Conservation (phyloP, 306 rosid species). For the Rosa chinensis region DNA sequence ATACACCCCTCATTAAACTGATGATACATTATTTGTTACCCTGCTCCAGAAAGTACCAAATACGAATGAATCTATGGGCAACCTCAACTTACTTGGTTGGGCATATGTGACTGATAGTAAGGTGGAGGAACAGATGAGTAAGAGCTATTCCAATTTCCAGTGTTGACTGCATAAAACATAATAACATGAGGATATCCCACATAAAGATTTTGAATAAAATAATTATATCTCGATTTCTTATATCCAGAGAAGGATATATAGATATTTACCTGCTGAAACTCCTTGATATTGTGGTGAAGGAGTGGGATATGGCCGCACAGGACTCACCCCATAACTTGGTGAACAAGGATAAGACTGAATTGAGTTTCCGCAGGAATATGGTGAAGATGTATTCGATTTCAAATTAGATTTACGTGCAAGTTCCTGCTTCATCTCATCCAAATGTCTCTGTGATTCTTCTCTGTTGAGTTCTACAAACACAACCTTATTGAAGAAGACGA, state of each 20-base stretch:
- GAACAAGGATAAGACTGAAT: constrained; percentile 14
- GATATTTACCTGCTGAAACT: constrained; percentile 27
- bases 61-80: background rate
- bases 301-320: constrained; percentile 18
- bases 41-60: background rate
- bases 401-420: constrained; percentile 16
- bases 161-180: constrained; percentile 27
- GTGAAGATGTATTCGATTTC: constrained; percentile 7
- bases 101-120: constrained; percentile 11
- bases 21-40: background rate
- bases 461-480: constrained; percentile 55
- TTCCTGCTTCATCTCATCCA: constrained; percentile 53
- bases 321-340: constrained; percentile 17
- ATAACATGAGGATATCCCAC: constrained; percentile 8
- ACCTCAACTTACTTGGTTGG: constrained; percentile 38
- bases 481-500: constrained; percentile 38
- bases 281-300: constrained; percentile 33
- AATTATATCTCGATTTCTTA: background rate
- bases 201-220: background rate
- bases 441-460: constrained; percentile 43
- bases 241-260: background rate
- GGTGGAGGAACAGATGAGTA: constrained; percentile 17
- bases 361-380: background rate
- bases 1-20: background rate
- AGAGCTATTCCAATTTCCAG: constrained; percentile 15